phyloP scores from a whole-genome alignment of 768 basidiomycete genomes.

The Psilocybe cubensis region DNA sequence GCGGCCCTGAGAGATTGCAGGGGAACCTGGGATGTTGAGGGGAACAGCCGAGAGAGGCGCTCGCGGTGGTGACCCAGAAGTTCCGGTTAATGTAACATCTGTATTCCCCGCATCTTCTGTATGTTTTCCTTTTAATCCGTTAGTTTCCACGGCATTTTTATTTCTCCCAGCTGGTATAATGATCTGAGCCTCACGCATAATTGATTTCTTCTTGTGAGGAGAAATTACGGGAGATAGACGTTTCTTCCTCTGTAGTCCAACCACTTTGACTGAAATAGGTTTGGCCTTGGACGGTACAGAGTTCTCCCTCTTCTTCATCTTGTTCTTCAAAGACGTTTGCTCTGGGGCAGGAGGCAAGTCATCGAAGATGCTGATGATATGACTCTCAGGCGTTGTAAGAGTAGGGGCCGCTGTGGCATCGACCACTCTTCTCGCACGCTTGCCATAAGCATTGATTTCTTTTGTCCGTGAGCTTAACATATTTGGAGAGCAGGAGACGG shows the following conservation, averaged over 20 bases:
- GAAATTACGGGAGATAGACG: constrained; percentile 38
- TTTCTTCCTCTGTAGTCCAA: constrained; percentile 45
- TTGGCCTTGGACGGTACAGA: constrained; percentile 32
- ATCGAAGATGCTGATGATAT: constrained; percentile 44
- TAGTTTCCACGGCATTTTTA: constrained; percentile 12
- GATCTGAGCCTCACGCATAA: constrained; percentile 33
- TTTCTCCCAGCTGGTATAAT: constrained; percentile 24
- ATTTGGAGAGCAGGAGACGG: constrained; percentile 12
- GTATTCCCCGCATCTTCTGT: constrained; percentile 11
- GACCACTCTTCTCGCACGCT: constrained; percentile 64
- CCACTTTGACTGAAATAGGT: constrained; percentile 38
- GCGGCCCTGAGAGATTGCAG: constrained; percentile 32
- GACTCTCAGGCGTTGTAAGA: constrained; percentile 29
- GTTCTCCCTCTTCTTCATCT: constrained; percentile 54
- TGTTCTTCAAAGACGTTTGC: constrained; percentile 41
- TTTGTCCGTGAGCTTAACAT: constrained; percentile 70
- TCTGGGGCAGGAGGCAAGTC: constrained; percentile 43
- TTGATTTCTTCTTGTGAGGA: constrained; percentile 35
- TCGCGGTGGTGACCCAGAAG: constrained; percentile 31
- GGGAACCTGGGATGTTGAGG: constrained; percentile 39
- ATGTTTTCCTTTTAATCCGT: constrained; percentile 20
- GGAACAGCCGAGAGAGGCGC: constrained; percentile 34
- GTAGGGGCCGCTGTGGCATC: constrained; percentile 35
- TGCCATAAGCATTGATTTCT: constrained; percentile 68
- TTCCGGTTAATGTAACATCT: constrained; percentile 1